These are phyloP conservation scores for Verticillium zaregamsianum DNA, from an alignment of 2,329 filamentous ascomycete genomes.

Conservation along the genomic window DNA sequence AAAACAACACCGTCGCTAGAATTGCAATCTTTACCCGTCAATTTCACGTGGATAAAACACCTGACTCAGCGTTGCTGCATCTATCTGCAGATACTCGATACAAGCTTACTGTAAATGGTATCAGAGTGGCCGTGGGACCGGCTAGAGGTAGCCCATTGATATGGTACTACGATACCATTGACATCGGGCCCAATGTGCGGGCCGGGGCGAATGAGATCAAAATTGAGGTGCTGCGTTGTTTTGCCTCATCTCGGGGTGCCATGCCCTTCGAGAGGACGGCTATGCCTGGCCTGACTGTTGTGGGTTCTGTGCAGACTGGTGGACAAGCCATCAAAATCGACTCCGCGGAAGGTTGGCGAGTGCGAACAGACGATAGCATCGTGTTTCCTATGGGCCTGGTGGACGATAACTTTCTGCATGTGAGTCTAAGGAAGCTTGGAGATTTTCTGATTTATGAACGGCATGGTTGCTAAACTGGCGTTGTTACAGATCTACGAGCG, in stretches of 20 bases:
- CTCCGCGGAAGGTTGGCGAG: conserved; percentile 17
- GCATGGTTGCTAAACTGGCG: no score
- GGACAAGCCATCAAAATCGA: conserved; percentile 3
- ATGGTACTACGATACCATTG: conserved; percentile 28
- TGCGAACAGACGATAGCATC: conserved; percentile 17
- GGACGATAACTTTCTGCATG: conserved; percentile 37
- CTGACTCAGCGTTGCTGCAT: conserved; percentile 17
- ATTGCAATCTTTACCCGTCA: conserved; percentile 25
- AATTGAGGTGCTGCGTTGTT: conserved; percentile 24
- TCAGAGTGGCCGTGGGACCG: conserved; percentile 29
- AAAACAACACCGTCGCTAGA: conserved; percentile 24
- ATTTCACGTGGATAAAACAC: conserved; percentile 14
- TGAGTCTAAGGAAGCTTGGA: conserved; percentile 12
- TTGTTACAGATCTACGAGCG: conserved; percentile 18
- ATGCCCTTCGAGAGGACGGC: conserved; percentile 25
- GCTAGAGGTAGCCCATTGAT: conserved; percentile 25
- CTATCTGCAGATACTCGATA: conserved; percentile 37
- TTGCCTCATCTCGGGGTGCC: conserved; percentile 16
- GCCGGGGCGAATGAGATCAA: conserved; percentile 20
- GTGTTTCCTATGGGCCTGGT: conserved; percentile 21
- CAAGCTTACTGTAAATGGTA: conserved; percentile 34
- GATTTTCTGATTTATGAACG: not conserved
- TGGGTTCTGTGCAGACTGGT: conserved; percentile 13
- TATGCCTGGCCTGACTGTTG: conserved; percentile 21
- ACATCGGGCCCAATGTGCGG: conserved; percentile 20